Conservation (phyloP, 768 basidiomycete species). For the Serendipita sp. region DNA sequence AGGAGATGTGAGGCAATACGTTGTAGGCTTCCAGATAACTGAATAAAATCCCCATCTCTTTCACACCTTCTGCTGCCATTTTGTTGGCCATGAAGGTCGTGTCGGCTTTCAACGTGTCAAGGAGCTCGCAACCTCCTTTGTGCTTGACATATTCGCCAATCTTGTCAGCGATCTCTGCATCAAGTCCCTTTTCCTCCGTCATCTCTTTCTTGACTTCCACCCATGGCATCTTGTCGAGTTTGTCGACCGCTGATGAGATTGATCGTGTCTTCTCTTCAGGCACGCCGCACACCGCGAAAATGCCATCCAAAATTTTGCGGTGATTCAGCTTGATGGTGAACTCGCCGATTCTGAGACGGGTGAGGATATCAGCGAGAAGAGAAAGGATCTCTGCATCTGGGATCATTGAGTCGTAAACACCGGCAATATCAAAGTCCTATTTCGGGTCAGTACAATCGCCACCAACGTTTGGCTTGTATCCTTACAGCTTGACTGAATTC, state of each 20-base stretch:
- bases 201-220: slow-evolving; percentile 86
- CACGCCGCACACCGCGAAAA: slow-evolving; percentile 93
- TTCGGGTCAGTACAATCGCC: not conserved
- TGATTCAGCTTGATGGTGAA: slow-evolving; percentile 96
- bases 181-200: slow-evolving; percentile 87
- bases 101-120: slow-evolving; percentile 54
- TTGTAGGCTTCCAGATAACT: slow-evolving; percentile 64
- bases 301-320: slow-evolving; percentile 90
- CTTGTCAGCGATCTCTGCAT: slow-evolving; percentile 63
- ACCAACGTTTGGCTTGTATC: not conserved
- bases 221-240: slow-evolving; percentile 97
- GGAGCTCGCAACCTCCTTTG: slow-evolving; percentile 65
- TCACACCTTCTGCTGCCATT: slow-evolving; percentile 63
- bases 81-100: slow-evolving; percentile 45
- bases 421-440: slow-evolving; percentile 91
- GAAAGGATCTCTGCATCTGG: slow-evolving; percentile 86
- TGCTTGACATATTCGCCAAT: slow-evolving; percentile 95
- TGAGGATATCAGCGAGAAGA: slow-evolving; percentile 63
- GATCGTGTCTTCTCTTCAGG: slow-evolving; percentile 73
- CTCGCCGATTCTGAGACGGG: slow-evolving; percentile 76
- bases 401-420: slow-evolving; percentile 89
- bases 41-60: slow-evolving; percentile 78
- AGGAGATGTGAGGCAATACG: slow-evolving; percentile 63
- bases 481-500: slow-evolving; percentile 91
- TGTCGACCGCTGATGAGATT: slow-evolving; percentile 95